Evolutionary conservation across 1,139 yeast species (phyloP), one percentile per base, ranked within the genome.

Genomic region (Magnusiomyces sp.): DNA sequence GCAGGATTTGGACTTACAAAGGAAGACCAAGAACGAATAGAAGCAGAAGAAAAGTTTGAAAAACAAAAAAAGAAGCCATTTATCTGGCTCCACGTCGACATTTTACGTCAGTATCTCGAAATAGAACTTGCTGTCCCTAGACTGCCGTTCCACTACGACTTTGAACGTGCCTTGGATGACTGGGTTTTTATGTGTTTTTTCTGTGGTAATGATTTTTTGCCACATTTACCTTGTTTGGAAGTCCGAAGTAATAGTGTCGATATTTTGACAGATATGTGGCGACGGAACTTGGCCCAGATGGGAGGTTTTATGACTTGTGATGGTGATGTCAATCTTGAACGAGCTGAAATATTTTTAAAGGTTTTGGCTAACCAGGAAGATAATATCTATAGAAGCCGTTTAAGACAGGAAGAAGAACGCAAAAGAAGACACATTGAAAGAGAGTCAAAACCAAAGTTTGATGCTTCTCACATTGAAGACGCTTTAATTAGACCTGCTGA

Each of bases 151-250:
- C 77, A 81, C 16, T 89, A 84, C 68, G 97, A 92, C 63, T 69
- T 89, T 54, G 99, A 94, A 68, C 75, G 98, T 52, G 97, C 97
- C 2, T 83, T 94, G 54, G 99, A 94, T 65, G 99, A 94, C 69
- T 94, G 98, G 98, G 90, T 94, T 16, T 94, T 94, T 59, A 84
- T 94, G 90, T 92, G 97, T 75, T 94, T 94, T 71, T 94, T 94
- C 64, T 95, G 92, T 52, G 99, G 99, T 66, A 94, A 94, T 64
- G 99, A 94, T 79, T 94, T 94, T 74, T 73, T 94, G 62, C 99
- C 99, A 1, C 98, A 92, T 68, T 71, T 94, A 57, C 98, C 99
- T 5, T 82, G 95, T 48, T 74, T 94, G 55, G 97, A 92, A 63
- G 97, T 92, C 43, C 79, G 98, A 59, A 97, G 94, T 66, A 87